Base-by-base conservation (phyloP, 352 stramenopile genomes). In the Globisporangium recalcitrans region DNA sequence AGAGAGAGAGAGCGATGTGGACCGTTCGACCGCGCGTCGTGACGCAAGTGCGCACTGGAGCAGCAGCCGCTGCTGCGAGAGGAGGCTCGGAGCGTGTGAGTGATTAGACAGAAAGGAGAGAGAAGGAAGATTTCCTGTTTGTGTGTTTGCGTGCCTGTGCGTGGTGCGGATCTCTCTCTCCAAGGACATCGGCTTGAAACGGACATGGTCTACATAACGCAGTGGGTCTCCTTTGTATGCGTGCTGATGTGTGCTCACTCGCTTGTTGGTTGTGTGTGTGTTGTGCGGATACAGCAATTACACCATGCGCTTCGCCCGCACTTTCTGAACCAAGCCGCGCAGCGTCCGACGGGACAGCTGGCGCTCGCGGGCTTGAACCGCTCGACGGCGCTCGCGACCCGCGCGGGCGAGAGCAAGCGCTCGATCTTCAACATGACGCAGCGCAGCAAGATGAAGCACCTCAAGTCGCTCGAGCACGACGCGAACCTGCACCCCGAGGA, bases 381-480 rank as follows among this genome's bases (percentile, higher is more conserved):
- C 62, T 31, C 42, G 21, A n/a, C 48, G 2, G 42, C 44, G 36
- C 36, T 58, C 36, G 9, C 42, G 10, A 13, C 19, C 13, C 44
- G 48, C 6, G n/a, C 36, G 10, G 26, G 47, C 11, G 70, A 68
- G 47, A 60, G 72, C 60, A 77, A 72, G 53, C 82, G 85, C 57
- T 81, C 80, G 67, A 70, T 95, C 52, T 93, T 95, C 68, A 90
- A 82, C 65, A 84, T 95, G 63, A 87, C 80, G 31, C 73, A 89
- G 54, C 77, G 83, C 26, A 71, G 75, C 38, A 90, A 89, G 57
- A 81, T 88, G 54, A 90, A 90, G 56, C 80, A 91, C 32, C 75
- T 95, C 52, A 96, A 96, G 77, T 72, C 71, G 65, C 71, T 96
- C 49, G 85, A 96, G 60, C 77, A 93, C 58, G 74, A 88, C 47